Evolutionary conservation across 2,329 filamentous ascomycete species (phyloP), one percentile per base, ranked within the genome.

Genomic region (Neurospora sp.): DNA sequence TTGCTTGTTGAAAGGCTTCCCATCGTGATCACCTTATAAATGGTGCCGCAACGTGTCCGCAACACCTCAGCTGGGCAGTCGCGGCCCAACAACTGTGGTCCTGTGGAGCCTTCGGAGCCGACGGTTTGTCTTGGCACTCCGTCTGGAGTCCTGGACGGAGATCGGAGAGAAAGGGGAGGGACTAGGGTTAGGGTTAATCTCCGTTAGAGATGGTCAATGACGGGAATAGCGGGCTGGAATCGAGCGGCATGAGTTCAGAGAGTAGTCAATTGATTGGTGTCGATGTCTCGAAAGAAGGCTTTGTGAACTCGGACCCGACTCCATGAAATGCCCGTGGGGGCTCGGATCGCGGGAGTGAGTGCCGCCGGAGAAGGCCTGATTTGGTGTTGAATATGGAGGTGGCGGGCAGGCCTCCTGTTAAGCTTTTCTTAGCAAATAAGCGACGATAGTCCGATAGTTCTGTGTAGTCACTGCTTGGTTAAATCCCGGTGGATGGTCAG

Each of bases 81-180:
- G 23, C 52, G 52, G 46, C 46, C 46, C 46, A 58, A 58, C 46
- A 58, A 17, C 5, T 58, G 46, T n/a, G 42, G n/a, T 42, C 15
- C 17, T 42, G 42, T 62, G 52, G 52, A 62, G 23, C 52, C 23
- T 62, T 62, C 28, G 52, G 38, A 46, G 19, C 33, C 66, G 39
- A 62, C 68, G 43, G 71, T 58, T 70, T 71, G 69, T 58, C 28
- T 39, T 38, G 15, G 23, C 43, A n/a, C 4, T 6, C 7, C 39
- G 7, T 52, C 46, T 23, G 19, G 19, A 52, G 43, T n/a, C 4
- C 4, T 36, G 15, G 15, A 62, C 19, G 42, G 28, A 36, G 23
- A 62, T 15, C 23, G 23, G 3, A 62, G 7, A 9, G 52, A 33
- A 58, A 33, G 13, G 13, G 10, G 13, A n/a, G 1, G 7, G 2